Evolutionary conservation across 1,284 basidiomycete genomes (phyloP), one percentile per base, ranked within the genome.

Genomic region (Heterobasidion irregulare): DNA sequence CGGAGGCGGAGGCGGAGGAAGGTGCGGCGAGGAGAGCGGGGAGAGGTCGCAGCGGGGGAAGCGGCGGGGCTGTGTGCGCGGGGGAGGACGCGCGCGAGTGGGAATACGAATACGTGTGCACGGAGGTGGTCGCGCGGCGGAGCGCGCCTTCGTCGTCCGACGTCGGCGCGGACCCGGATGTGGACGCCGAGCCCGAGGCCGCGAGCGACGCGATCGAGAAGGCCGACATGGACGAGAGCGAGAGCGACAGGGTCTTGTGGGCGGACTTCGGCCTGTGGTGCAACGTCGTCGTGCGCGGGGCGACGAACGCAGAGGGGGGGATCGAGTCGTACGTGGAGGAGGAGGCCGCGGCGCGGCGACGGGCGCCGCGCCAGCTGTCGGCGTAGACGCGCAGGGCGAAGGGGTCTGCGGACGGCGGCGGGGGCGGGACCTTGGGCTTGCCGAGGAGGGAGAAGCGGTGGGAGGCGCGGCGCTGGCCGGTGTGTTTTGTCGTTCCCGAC

Each of bases 381-480:
- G 77, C 72, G 61, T 79, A 85, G 49, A 75, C 67, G 62, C 66
- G 76, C 55, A 86, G 71, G 1, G 78, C 72, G 5, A 72, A 70
- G 2, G 83, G 82, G 52, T 80, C 78, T 9, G 71, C 65, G 0
- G 74, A 75, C 0, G 84, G 82, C 2, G 83, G 81, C 9, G 73
- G 75, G 2, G 67, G 67, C 2, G 66, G 15, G 59, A 56, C 16
- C 61, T 67, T 35, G 71, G 75, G 60, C 26, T 4, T 43, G 19
- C 55, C 57, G 13, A 26, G 38, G n/a, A 41, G 10, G 36, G 4
- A 38, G 52, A 57, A 12, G 7, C 35, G 38, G 51, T 10, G n/a
- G 32, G 52, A 7, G 38, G 10, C 15, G 50, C 15, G 26, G 8
- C 1, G 8, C 10, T 15, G 26, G 44, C 16, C n/a, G 33, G 6